Percentiles rank a stretch among this genome's conserved stretches.
Conservation (phyloP, 2,329 filamentous ascomycete genomes). For the Cercospora sp. region DNA sequence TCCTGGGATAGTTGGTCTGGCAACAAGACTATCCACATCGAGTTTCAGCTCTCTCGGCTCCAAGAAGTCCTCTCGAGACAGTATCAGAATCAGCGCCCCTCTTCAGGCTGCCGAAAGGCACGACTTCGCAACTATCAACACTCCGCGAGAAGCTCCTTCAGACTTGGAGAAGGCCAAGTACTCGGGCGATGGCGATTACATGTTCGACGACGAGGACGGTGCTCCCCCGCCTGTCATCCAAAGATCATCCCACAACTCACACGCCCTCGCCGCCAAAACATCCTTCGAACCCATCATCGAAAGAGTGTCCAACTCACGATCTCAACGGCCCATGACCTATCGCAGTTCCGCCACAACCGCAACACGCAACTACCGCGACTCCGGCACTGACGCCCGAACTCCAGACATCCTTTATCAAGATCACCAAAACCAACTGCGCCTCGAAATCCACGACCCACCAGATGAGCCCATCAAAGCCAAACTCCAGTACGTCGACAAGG, state of each 20-base stretch:
- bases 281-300: slow-evolving; percentile 13
- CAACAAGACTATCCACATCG: neutral
- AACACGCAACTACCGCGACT: slow-evolving; percentile 1
- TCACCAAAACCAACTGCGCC: slow-evolving; percentile 17
- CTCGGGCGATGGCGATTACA: neutral
- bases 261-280: neutral
- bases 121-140: slow-evolving; percentile 7
- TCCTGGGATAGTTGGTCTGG: slow-evolving; percentile 18
- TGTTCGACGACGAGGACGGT: slow-evolving; percentile 10
- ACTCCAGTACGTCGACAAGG: slow-evolving; percentile 17
- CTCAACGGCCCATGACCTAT: neutral
- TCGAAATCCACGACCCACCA: slow-evolving; percentile 19
- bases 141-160: neutral
- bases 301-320: neutral
- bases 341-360: slow-evolving; percentile 10
- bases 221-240: slow-evolving; percentile 6
- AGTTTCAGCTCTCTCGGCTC: slow-evolving; percentile 9
- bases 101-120: slow-evolving; percentile 5
- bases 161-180: slow-evolving; percentile 9
- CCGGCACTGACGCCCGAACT: slow-evolving; percentile 2
- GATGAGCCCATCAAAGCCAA: slow-evolving; percentile 17
- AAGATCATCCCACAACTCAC: slow-evolving; percentile 8
- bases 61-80: slow-evolving; percentile 15
- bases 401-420: slow-evolving; percentile 22
- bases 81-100: slow-evolving; percentile 8